Evolutionary conservation across 352 stramenopile species (phyloP), one percentile per base, ranked within the genome.

Genomic region (Pythium phragmitis): DNA sequence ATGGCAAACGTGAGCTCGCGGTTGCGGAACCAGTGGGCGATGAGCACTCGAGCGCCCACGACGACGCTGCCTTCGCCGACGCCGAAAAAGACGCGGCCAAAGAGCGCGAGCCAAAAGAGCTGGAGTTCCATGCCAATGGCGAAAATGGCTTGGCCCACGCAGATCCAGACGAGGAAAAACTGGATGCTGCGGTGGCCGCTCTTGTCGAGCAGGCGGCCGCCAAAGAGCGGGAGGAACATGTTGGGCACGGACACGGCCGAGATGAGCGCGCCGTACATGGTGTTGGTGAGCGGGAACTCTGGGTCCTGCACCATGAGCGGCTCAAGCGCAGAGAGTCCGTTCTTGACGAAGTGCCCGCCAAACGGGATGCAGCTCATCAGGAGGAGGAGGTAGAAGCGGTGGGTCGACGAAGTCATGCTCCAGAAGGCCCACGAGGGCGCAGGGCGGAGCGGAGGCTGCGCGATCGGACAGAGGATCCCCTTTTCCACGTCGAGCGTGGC

Each of bases 321-420:
- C 60, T 91, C 77, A 23, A 95, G 67, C 51, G 85, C 87, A 42
- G 82, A 91, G 80, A 95, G 87, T 54, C 80, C 76, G 54, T 93
- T 96, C 83, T 93, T 96, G 55, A 92, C 87, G 56, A 96, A 96
- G 73, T 95, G 87, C 28, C 81, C 85, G 33, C 85, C 83, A 63
- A 96, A 93, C 36, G 87, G 85, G 58, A 96, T 91, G 69, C 69
- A 82, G 65, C 83, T 91, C 79, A 96, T 93, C 66, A 93, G 81
- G 19, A 96, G 3, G 8, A 96, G 72, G 48, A 96, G 71, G 59
- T 77, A 96, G 67, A 93, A 93, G 48, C 87, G 85, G 61, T 94
- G 80, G 43, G 75, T 72, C 2, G 74, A 60, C 33, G 84, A 87
- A 48, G 80, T 88, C 28, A 82, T 77, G 36, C 58, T 42, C 87